These are phyloP conservation scores for Tanacetum coccineum DNA, from an alignment of 129 eudicot species.

Conservation along the genomic window DNA sequence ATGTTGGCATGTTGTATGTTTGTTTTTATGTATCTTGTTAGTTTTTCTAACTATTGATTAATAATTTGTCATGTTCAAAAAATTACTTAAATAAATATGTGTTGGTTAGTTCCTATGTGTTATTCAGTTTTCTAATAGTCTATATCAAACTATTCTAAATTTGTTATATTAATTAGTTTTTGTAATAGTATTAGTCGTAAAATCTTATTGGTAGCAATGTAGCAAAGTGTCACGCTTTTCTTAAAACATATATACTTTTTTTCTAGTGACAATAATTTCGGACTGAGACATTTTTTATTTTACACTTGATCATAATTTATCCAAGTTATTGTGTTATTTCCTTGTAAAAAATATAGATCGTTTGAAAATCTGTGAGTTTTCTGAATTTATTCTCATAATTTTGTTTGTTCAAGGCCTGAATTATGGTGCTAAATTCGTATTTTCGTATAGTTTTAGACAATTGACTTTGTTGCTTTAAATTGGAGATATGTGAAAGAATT, in stretches of 20 bases:
- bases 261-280: not conserved
- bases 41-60: too few relatives aligned
- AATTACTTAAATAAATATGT: too few relatives aligned
- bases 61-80: too few relatives aligned
- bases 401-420: not conserved
- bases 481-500: not conserved
- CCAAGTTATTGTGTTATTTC: not conserved
- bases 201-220: too few relatives aligned
- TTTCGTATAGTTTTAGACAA: too few relatives aligned
- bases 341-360: conserved; percentile 3
- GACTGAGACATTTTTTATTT: too few relatives aligned
- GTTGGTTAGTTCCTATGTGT: not conserved
- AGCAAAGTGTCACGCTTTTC: too few relatives aligned
- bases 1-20: not conserved
- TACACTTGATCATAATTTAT: not conserved
- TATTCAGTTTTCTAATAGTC: too few relatives aligned
- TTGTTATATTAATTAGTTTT: too few relatives aligned
- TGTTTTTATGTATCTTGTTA: not conserved
- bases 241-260: too few relatives aligned
- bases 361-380: not conserved
- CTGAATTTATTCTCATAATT: not conserved
- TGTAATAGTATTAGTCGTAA: too few relatives aligned
- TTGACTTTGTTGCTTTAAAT: not conserved
- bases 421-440: not conserved
- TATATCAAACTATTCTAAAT: too few relatives aligned